Evolutionary conservation across 1,284 basidiomycete species (phyloP).

Genomic region (Tetrapyrgos nigripes): DNA sequence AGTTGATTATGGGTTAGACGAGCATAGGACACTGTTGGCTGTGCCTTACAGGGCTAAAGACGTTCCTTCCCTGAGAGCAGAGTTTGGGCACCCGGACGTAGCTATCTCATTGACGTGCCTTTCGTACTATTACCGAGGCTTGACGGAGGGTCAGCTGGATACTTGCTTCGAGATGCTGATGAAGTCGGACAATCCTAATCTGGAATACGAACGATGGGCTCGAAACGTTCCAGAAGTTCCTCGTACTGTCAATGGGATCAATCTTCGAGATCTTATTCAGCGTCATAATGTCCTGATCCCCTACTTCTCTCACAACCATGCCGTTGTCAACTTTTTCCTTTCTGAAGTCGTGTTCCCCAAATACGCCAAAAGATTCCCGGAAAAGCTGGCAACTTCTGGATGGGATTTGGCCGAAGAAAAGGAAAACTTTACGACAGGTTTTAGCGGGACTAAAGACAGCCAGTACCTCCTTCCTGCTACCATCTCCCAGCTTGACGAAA

Average conservation of each 20-base stretch:
- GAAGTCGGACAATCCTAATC: constrained; percentile 49
- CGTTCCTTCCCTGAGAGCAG: constrained; percentile 51
- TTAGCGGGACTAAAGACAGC: constrained; percentile 51
- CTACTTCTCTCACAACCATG: constrained; percentile 42
- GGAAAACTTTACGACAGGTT: constrained; percentile 50
- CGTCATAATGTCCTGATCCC: constrained; percentile 37
- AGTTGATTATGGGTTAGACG: constrained; percentile 59
- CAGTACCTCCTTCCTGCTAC: constrained; percentile 54
- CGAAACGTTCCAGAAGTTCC: constrained; percentile 38
- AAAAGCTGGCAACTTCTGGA: too few species aligned
- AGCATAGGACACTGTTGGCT: constrained; percentile 50
- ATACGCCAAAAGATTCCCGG: constrained; percentile 53
- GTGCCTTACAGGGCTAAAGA: constrained; percentile 64
- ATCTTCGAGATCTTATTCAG: constrained; percentile 44
- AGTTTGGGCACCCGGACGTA: constrained; percentile 64
- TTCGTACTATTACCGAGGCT: constrained; percentile 56
- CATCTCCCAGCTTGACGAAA: constrained; percentile 49
- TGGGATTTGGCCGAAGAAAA: constrained; percentile 55
- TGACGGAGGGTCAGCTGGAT: constrained; percentile 45
- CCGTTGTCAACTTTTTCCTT: constrained; percentile 56
- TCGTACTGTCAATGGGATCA: constrained; percentile 43
- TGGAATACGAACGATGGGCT: constrained; percentile 54
- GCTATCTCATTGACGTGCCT: constrained; percentile 50
- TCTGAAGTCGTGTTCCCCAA: constrained; percentile 53
- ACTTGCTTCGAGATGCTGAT: constrained; percentile 46